Evolutionary conservation across 164 flowering plant species (phyloP).

Genomic region (Tetracentron sinense): DNA sequence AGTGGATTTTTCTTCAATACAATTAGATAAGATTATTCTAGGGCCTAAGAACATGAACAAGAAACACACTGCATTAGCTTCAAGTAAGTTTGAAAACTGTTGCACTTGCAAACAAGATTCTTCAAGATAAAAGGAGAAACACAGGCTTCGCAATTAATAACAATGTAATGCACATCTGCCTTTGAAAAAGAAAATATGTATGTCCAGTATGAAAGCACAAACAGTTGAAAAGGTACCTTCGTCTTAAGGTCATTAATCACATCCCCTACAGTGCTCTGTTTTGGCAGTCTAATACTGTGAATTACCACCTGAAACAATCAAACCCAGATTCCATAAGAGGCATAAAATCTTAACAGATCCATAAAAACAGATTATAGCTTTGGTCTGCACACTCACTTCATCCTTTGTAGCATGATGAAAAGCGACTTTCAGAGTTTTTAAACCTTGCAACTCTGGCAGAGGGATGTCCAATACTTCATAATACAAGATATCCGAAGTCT

Average conservation of each 20-base stretch:
- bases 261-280: background rate
- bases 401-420: background rate
- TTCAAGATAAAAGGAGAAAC: background rate
- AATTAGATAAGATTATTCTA: background rate
- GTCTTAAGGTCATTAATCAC: background rate
- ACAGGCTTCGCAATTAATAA: background rate
- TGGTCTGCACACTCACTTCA: background rate
- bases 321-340: background rate
- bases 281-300: background rate
- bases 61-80: background rate
- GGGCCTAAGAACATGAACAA: background rate
- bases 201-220: too few species aligned
- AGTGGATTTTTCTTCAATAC: background rate
- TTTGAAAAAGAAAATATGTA: too few species aligned
- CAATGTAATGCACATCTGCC: background rate
- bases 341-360: background rate
- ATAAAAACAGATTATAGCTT: background rate
- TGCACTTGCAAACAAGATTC: background rate
- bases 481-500: constrained; percentile 75
- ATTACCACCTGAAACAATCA: background rate
- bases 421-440: constrained; percentile 20
- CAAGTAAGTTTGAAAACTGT: background rate
- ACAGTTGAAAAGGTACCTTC: background rate
- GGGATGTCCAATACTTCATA: constrained; percentile 85
- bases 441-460: constrained; percentile 64